Conservation (phyloP, 2,329 filamentous ascomycete species). For the Xylaria sp. region DNA sequence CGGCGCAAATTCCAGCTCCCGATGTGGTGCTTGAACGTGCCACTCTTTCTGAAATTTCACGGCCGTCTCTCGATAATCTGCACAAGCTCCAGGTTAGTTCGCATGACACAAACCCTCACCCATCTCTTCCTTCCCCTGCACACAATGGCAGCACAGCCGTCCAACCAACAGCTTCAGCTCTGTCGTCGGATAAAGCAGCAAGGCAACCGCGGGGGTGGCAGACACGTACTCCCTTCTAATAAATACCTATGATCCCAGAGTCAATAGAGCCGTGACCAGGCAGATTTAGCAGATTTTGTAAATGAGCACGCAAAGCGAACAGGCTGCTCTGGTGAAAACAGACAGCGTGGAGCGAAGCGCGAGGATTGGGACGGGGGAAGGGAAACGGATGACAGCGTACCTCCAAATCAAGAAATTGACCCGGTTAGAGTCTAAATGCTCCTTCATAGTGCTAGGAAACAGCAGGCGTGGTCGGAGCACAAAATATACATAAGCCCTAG, state of each 20-base stretch:
- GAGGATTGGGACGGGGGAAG: constrained; percentile 36
- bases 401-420: constrained; percentile 78
- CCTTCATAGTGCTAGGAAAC: constrained; percentile 62
- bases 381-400: constrained; percentile 60
- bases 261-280: constrained; percentile 42
- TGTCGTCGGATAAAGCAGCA: constrained; percentile 20
- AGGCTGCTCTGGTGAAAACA: constrained; percentile 32
- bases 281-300: constrained; percentile 24
- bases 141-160: constrained; percentile 37
- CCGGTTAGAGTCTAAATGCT: constrained; percentile 73
- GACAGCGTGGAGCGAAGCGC: constrained; percentile 30
- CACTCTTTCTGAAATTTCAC: constrained; percentile 76
- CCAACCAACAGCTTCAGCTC: constrained; percentile 28
- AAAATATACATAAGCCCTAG: constrained; percentile 13
- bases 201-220: constrained; percentile 15
- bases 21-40: constrained; percentile 71
- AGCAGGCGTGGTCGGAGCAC: constrained; percentile 24
- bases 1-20: constrained; percentile 71
- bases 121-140: constrained; percentile 26
- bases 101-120: constrained; percentile 44
- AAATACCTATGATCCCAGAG: constrained; percentile 61
- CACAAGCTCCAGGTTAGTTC: constrained; percentile 51
- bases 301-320: constrained; percentile 18
- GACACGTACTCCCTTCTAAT: constrained; percentile 70
- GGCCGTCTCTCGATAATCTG: constrained; percentile 75